phyloP scores from a whole-genome alignment of 2,329 filamentous ascomycete genomes.

The Peltaster fructicola region DNA sequence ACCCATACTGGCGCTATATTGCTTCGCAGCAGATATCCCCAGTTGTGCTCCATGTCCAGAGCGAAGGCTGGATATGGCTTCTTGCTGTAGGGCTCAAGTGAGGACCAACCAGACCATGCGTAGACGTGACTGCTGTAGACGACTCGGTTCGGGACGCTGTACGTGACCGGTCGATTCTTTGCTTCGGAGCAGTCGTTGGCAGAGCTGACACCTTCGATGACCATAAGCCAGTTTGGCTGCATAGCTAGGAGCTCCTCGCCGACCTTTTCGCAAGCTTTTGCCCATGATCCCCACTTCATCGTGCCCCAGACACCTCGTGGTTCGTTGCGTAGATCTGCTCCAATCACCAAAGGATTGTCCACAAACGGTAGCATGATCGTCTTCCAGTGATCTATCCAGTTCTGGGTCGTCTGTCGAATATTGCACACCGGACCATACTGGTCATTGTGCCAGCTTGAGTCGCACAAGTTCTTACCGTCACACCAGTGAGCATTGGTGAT shows the following conservation, averaged over 20 bases:
- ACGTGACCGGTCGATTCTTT: constrained; percentile 35
- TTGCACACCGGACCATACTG: constrained; percentile 43
- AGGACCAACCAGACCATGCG: constrained; percentile 51
- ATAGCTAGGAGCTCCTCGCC: constrained; percentile 42
- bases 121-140: constrained; percentile 56
- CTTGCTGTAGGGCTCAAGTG: constrained; percentile 37
- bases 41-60: constrained; percentile 44
- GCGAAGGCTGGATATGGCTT: constrained; percentile 46
- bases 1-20: constrained; percentile 48
- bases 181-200: constrained; percentile 47
- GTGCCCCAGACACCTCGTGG: constrained; percentile 52
- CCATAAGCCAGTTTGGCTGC: constrained; percentile 46
- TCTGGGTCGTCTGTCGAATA: constrained; percentile 43
- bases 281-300: constrained; percentile 49
- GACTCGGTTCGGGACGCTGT: constrained; percentile 37
- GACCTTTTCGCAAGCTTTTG: constrained; percentile 43
- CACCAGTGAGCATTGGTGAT: constrained; percentile 54
- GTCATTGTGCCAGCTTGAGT: constrained; percentile 49
- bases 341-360: constrained; percentile 44
- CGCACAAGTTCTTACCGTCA: constrained; percentile 50
- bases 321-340: constrained; percentile 51
- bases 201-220: constrained; percentile 51
- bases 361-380: constrained; percentile 42
- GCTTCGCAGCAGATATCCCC: constrained; percentile 44
- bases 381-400: constrained; percentile 50